Conservation (phyloP, 2,329 filamentous ascomycete species). For the Fusarium duplospermum region DNA sequence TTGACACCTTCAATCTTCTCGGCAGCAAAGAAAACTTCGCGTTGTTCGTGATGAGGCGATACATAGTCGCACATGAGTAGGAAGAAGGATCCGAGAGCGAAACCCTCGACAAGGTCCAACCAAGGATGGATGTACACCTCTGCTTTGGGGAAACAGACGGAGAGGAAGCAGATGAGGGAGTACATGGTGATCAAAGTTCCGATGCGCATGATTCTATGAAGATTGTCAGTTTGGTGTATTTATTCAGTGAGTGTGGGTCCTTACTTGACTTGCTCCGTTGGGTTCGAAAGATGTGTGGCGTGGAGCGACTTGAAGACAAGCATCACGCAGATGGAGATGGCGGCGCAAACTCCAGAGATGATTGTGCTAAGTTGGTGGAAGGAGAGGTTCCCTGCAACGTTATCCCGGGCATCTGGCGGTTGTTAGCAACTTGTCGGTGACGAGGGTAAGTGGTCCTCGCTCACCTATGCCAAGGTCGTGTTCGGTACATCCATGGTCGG, state of each 20-base stretch:
- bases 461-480: not conserved
- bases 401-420: slow-evolving; percentile 17
- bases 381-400: slow-evolving; percentile 7
- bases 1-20: slow-evolving; percentile 30
- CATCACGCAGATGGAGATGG: slow-evolving; percentile 26
- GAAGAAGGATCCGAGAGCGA: slow-evolving; percentile 36
- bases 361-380: slow-evolving; percentile 36
- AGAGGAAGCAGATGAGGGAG: slow-evolving; percentile 32
- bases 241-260: not conserved
- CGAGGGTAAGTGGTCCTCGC: not conserved
- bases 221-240: fast-evolving
- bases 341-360: slow-evolving; percentile 32
- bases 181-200: slow-evolving; percentile 30
- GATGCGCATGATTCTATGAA: slow-evolving; percentile 29
- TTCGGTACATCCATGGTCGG: not conserved
- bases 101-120: slow-evolving; percentile 31
- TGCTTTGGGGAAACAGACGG: slow-evolving; percentile 12
- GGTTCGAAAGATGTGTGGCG: slow-evolving; percentile 35
- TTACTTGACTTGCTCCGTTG: slow-evolving; percentile 39
- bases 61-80: slow-evolving; percentile 38
- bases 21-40: slow-evolving; percentile 37
- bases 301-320: slow-evolving; percentile 27
- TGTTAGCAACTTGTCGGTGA: not conserved
- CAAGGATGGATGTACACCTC: slow-evolving; percentile 34
- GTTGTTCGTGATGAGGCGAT: slow-evolving; percentile 27